These are phyloP conservation scores for Beauveria sp. DNA, from an alignment of 2,329 filamentous ascomycete species.

Conservation along the genomic window DNA sequence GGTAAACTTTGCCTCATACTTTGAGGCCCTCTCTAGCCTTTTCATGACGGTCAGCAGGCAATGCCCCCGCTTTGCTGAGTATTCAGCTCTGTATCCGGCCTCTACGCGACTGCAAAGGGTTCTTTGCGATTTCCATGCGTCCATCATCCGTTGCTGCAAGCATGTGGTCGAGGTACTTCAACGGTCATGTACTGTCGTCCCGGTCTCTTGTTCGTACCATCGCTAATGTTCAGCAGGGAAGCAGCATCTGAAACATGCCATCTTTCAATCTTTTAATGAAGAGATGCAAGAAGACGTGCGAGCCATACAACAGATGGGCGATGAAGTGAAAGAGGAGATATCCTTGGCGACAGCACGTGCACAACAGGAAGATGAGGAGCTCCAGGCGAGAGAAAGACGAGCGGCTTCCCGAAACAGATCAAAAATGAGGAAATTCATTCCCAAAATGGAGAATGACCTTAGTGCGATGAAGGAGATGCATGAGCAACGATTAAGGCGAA, in stretches of 20 bases:
- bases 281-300: background rate
- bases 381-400: background rate
- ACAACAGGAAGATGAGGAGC: background rate
- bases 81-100: background rate
- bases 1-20: background rate
- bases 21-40: background rate
- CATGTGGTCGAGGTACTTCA: slow-evolving; percentile 21
- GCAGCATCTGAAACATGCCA: background rate
- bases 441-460: background rate
- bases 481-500: background rate
- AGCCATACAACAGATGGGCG: background rate
- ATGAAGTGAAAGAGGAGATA: background rate
- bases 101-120: slow-evolving; percentile 7
- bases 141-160: slow-evolving; percentile 28
- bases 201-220: background rate
- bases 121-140: slow-evolving; percentile 27
- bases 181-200: background rate
- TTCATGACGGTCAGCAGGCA: background rate
- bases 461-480: background rate
- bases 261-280: background rate
- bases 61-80: background rate
- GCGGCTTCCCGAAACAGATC: background rate
- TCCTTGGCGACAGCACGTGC: background rate
- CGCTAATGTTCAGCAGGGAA: background rate
- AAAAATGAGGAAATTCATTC: background rate